Evolutionary conservation across 2,329 filamentous ascomycete genomes (phyloP).

Genomic region (Dactylonectria estremocensis): DNA sequence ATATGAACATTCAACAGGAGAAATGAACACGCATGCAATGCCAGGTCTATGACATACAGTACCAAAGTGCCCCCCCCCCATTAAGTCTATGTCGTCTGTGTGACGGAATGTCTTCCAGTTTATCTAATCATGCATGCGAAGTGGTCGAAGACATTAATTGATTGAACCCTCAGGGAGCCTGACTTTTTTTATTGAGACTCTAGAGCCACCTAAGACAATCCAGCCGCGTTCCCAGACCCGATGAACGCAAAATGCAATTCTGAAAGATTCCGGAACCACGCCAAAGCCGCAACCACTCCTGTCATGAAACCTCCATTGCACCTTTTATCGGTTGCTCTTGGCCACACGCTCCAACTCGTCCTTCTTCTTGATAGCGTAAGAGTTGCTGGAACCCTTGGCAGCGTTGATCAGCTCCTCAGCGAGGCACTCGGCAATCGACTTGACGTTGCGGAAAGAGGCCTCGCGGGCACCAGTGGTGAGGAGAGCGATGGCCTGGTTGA

Average conservation of each 20-base stretch:
- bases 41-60: neutral
- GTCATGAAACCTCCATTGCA: constrained; percentile 52
- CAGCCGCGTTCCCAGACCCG: constrained; percentile 62
- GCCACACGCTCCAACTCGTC: constrained; percentile 99
- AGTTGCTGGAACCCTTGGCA: constrained; percentile 99
- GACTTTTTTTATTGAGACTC: constrained; percentile 61
- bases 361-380: constrained; percentile 99
- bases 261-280: constrained; percentile 63
- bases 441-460: constrained; percentile 99
- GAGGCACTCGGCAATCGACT: constrained; percentile 99
- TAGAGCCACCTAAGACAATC: constrained; percentile 61
- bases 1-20: too few species aligned
- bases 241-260: constrained; percentile 65
- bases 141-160: constrained; percentile 45
- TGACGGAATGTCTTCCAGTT: neutral
- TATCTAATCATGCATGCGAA: constrained; percentile 19
- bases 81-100: neutral
- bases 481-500: constrained; percentile 99
- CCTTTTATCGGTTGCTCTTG: constrained; percentile 99
- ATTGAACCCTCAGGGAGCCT: constrained; percentile 58
- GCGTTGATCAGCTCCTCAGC: constrained; percentile 99
- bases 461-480: constrained; percentile 99
- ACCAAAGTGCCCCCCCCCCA: neutral
- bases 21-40: too few species aligned
- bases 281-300: constrained; percentile 59